These are phyloP conservation scores for Xylaria sp. DNA, from an alignment of 2,329 filamentous ascomycete genomes.

Conservation along the genomic window DNA sequence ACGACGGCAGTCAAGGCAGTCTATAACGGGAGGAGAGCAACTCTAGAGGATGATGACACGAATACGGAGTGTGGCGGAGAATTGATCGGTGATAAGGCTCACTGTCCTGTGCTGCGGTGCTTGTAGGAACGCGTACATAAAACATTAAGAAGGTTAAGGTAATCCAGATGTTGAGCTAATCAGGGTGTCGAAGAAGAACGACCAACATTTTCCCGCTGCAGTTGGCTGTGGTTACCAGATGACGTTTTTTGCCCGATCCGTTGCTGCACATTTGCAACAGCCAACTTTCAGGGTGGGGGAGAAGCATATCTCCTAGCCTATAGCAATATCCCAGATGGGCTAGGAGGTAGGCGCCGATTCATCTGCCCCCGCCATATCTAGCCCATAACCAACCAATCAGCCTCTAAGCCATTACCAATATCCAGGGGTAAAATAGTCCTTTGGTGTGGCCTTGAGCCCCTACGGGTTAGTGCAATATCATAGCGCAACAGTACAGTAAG, in stretches of 20 bases:
- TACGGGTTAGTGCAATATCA: background rate
- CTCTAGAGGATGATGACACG: background rate
- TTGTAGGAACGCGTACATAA: slow-evolving; percentile 1
- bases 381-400: background rate
- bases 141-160: slow-evolving; percentile 1
- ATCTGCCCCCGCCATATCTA: background rate
- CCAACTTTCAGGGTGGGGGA: slow-evolving; percentile 17
- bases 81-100: slow-evolving; percentile 6
- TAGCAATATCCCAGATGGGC: background rate
- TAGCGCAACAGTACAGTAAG: background rate
- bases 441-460: background rate
- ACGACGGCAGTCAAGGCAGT: background rate
- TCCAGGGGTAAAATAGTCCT: slow-evolving; percentile 14
- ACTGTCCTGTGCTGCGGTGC: slow-evolving; percentile 5
- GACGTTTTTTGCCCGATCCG: slow-evolving; percentile 32
- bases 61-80: background rate
- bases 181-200: slow-evolving; percentile 13
- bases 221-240: slow-evolving; percentile 31
- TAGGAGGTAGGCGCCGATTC: background rate
- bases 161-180: background rate
- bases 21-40: background rate
- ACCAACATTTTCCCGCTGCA: slow-evolving; percentile 8
- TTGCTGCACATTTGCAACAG: slow-evolving; percentile 8
- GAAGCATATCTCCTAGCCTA: slow-evolving; percentile 15
- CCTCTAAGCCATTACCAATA: slow-evolving; percentile 12